Evolutionary conservation across 225 moss, liverwort and hornwort species (phyloP), one percentile per base, ranked within the genome.

Genomic region (Climacium dendroides): DNA sequence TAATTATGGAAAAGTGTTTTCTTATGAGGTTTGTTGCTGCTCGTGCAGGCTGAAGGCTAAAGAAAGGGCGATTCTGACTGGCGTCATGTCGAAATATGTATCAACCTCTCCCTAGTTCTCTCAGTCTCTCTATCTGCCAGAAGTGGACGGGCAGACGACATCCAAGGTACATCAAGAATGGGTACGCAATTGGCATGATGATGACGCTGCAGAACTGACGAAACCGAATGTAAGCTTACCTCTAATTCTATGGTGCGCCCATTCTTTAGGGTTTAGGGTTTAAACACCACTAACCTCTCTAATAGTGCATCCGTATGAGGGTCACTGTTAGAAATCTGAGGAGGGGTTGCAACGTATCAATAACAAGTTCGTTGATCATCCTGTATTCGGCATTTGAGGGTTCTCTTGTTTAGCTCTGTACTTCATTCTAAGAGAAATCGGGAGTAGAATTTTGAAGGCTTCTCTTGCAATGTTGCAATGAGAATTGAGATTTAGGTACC

Each of bases 21-120:
- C 41, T 67, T 39, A 52, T 53, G 67, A 37, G 39, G 54, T 34
- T 75, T 79, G 60, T 71, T 84, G 81, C 37, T 87, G 87, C 75
- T 83, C 29, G 58, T 87, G 90, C 94, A 94, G 94, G 74, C 58
- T 94, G 84, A 94, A 94, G 84, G 85, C 91, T 15, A 94, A 92
- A 80, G 94, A 94, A 87, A 94, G 91, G 84, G 85, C 92, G 61
- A 86, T 94, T 61, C 83, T 92, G 71, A 89, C 92, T 37, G 92
- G 91, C 78, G 92, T 92, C 41, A 75, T 94, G 79, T 91, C 92
- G 50, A 94, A 94, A 79, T 92, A 92, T 75, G 84, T 84, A 53
- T 90, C 94, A 79, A 89, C 78, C 79, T 76, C 94, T 85, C 84
- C 82, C 29, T 91, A 88, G 74, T 79, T 83, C 34, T 67, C 37